Conservation (phyloP, 2,329 filamentous ascomycete genomes). For the Nakataea oryzae region DNA sequence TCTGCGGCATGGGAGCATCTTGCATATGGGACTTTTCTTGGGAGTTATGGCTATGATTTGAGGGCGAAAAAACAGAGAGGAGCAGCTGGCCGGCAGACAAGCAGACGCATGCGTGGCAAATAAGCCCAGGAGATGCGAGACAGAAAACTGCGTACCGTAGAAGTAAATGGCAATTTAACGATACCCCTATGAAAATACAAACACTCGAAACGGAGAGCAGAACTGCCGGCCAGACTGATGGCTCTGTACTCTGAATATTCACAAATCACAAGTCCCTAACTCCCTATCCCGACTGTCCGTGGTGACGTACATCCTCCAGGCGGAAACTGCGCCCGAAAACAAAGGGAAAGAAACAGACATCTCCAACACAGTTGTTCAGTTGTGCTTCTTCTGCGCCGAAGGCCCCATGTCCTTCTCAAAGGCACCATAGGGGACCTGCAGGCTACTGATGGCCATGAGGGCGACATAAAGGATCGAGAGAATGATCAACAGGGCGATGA, state of each 20-base stretch:
- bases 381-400: conserved; percentile 76
- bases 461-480: conserved; percentile 71
- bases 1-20: neutral
- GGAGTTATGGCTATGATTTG: neutral
- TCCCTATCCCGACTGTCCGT: neutral
- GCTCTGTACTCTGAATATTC: neutral
- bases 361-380: conserved; percentile 17
- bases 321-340: neutral
- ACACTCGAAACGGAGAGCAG: neutral
- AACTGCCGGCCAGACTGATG: neutral
- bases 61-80: neutral
- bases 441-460: conserved; percentile 62
- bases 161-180: neutral
- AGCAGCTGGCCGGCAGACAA: neutral
- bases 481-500: conserved; percentile 61
- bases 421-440: conserved; percentile 85
- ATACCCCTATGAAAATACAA: neutral
- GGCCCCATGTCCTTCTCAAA: conserved; percentile 96
- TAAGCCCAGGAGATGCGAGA: neutral
- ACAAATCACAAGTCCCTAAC: neutral
- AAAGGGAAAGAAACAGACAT: neutral
- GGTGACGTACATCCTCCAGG: neutral
- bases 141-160: neutral
- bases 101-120: too few relatives aligned
- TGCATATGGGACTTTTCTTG: neutral